Evolutionary conservation across 2,329 filamentous ascomycete species (phyloP).

Genomic region (Phialophora macrospora): DNA sequence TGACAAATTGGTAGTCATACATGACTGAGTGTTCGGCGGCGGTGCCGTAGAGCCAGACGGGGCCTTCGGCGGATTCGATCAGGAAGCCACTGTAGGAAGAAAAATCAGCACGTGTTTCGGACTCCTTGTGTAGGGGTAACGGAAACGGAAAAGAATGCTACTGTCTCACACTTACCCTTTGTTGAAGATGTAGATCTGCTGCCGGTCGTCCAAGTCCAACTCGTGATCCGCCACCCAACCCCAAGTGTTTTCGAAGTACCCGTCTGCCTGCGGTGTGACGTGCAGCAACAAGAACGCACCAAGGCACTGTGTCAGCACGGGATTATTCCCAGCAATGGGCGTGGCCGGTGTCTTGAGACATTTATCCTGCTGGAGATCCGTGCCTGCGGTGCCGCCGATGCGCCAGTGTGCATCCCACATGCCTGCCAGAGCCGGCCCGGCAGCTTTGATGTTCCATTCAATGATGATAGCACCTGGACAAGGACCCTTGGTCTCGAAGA

Average conservation of each 20-base stretch:
- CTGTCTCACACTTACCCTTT: conserved; percentile 51
- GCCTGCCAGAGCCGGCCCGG: conserved; percentile 41
- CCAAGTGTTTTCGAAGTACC: conserved; percentile 46
- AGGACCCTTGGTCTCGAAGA: conserved; percentile 45
- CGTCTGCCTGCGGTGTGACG: conserved; percentile 61
- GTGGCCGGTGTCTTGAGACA: conserved; percentile 45
- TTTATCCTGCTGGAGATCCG: conserved; percentile 41
- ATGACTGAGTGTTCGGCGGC: conserved; percentile 68
- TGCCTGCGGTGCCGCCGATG: conserved; percentile 47
- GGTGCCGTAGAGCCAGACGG: conserved; percentile 67
- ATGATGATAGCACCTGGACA: conserved; percentile 47
- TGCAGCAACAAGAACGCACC: conserved; percentile 63
- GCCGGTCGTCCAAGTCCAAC: conserved; percentile 39
- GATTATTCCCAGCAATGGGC: conserved; percentile 40
- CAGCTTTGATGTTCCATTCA: conserved; percentile 46
- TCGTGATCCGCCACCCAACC: conserved; percentile 45
- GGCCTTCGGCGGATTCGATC: conserved; percentile 44
- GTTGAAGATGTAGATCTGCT: conserved; percentile 69
- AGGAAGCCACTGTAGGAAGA: conserved; percentile 48
- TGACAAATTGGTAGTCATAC: conserved; percentile 72
- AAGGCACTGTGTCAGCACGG: conserved; percentile 40
- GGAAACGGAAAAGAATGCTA: not conserved
- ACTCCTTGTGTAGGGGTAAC: not conserved
- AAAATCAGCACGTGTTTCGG: conserved; percentile 7
- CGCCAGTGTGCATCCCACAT: conserved; percentile 47